Conservation (phyloP, 306 rosid genomes). For the Prunus armeniaca region DNA sequence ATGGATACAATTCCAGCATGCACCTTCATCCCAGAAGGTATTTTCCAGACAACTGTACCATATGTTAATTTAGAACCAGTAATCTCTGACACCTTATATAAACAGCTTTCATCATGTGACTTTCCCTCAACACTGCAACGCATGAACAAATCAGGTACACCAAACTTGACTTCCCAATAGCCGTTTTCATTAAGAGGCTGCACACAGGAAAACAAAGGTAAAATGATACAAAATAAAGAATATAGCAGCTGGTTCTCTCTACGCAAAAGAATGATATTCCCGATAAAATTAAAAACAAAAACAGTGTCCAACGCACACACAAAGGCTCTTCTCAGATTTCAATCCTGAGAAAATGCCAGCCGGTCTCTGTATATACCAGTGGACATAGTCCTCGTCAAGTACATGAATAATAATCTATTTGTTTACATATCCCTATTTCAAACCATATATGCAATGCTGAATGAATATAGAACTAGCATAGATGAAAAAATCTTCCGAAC, state of each 20-base stretch:
- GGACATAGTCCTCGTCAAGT: not conserved
- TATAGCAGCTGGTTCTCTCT: not conserved
- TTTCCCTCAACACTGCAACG: slow-evolving; percentile 44
- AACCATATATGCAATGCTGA: not conserved
- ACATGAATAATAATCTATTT: not conserved
- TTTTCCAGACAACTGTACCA: slow-evolving; percentile 53
- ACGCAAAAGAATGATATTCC: too few species aligned
- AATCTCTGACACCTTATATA: slow-evolving; percentile 27
- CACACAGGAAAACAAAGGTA: slow-evolving; percentile 4
- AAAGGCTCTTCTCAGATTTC: not conserved
- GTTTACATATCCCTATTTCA: not conserved
- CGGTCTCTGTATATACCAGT: not conserved
- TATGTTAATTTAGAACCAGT: slow-evolving; percentile 22
- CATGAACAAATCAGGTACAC: slow-evolving; percentile 56
- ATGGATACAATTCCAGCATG: slow-evolving; percentile 51
- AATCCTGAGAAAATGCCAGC: not conserved
- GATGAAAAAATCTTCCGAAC: not conserved
- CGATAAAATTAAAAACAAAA: too few species aligned
- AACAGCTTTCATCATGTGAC: slow-evolving; percentile 36
- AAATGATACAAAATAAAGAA: not conserved
- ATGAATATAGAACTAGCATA: not conserved
- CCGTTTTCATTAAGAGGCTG: slow-evolving; percentile 83
- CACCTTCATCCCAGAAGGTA: slow-evolving; percentile 61
- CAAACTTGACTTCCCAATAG: slow-evolving; percentile 52
- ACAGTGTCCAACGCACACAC: too few species aligned